phyloP scores from a whole-genome alignment of 225 moss, liverwort and hornwort genomes.

The Physcomitrium patens region DNA sequence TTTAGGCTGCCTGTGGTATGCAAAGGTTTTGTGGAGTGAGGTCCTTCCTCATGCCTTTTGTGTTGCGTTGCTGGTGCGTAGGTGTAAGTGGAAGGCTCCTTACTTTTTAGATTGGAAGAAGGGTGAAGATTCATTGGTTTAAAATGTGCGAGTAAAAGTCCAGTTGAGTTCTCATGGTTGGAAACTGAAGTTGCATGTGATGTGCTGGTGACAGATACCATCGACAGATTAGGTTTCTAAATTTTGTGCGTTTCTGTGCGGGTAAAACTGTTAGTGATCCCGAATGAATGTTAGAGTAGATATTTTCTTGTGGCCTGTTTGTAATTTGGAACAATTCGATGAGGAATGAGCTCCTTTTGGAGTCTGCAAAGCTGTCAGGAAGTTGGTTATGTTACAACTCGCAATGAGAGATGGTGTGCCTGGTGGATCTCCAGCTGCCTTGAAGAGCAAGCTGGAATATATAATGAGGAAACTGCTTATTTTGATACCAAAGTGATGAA shows the following conservation, averaged over 20 bases:
- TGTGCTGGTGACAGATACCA: not conserved
- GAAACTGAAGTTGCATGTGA: slow-evolving; percentile 3
- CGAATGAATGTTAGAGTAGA: slow-evolving; percentile 16
- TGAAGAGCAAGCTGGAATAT: not conserved
- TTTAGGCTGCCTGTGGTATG: not conserved
- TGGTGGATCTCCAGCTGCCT: slow-evolving; percentile 3
- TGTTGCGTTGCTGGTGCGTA: not conserved
- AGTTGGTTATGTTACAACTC: not conserved
- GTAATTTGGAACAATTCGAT: too few relatives aligned
- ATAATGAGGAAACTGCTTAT: slow-evolving; percentile 14
- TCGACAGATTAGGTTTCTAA: slow-evolving; percentile 1
- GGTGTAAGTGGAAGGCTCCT: not conserved
- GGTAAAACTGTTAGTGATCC: slow-evolving; percentile 11
- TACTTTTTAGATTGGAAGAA: not conserved
- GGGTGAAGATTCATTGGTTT: not conserved
- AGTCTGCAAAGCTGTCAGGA: slow-evolving; percentile 2
- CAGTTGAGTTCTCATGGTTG: not conserved
- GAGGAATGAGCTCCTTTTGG: not conserved
- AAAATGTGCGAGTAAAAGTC: not conserved
- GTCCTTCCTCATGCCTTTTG: not conserved
- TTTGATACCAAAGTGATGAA: slow-evolving; percentile 8
- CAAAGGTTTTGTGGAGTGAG: not conserved
- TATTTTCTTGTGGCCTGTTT: not conserved
- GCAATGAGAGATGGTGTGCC: not conserved
- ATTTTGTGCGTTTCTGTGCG: not conserved